These are phyloP conservation scores for Scedosporium boydii DNA, from an alignment of 2,329 filamentous ascomycete species.

Conservation along the genomic window DNA sequence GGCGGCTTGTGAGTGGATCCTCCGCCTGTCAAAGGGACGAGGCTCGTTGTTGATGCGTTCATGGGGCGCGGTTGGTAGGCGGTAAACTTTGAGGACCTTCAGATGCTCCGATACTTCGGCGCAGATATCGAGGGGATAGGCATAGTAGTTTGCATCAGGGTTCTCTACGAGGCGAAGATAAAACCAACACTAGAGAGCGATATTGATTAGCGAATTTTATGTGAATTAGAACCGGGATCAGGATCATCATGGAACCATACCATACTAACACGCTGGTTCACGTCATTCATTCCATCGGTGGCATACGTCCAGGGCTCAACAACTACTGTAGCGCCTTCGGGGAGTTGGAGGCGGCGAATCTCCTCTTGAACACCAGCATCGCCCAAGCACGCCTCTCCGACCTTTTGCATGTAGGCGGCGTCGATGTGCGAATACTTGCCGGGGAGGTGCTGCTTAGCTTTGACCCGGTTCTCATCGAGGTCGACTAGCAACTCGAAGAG, in stretches of 20 bases:
- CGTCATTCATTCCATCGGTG: slow-evolving; percentile 42
- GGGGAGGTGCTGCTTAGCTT: slow-evolving; percentile 21
- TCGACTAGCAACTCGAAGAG: slow-evolving; percentile 25
- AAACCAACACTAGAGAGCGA: slow-evolving; percentile 22
- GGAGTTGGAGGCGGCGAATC: slow-evolving; percentile 31
- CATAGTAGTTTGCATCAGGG: slow-evolving; percentile 45
- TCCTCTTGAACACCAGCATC: slow-evolving; percentile 32
- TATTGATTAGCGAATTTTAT: neutral
- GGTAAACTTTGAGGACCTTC: slow-evolving; percentile 38
- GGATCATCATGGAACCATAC: slow-evolving; percentile 20
- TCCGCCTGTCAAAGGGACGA: slow-evolving; percentile 28
- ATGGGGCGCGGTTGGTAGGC: slow-evolving; percentile 30
- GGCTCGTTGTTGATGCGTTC: slow-evolving; percentile 25
- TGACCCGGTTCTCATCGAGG: slow-evolving; percentile 15
- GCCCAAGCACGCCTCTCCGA: slow-evolving; percentile 35
- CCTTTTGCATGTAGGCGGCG: slow-evolving; percentile 34
- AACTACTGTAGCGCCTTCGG: slow-evolving; percentile 30
- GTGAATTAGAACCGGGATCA: too few species aligned
- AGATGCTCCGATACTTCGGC: slow-evolving; percentile 41
- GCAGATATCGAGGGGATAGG: slow-evolving; percentile 44
- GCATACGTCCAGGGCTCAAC: slow-evolving; percentile 49
- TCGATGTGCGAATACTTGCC: slow-evolving; percentile 39
- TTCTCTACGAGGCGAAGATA: slow-evolving; percentile 27
- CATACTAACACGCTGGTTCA: slow-evolving; percentile 37
- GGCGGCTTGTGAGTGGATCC: slow-evolving; percentile 26